These are phyloP conservation scores for Alisma plantagoaquatica DNA, from an alignment of 106 monocot species.

Conservation along the genomic window DNA sequence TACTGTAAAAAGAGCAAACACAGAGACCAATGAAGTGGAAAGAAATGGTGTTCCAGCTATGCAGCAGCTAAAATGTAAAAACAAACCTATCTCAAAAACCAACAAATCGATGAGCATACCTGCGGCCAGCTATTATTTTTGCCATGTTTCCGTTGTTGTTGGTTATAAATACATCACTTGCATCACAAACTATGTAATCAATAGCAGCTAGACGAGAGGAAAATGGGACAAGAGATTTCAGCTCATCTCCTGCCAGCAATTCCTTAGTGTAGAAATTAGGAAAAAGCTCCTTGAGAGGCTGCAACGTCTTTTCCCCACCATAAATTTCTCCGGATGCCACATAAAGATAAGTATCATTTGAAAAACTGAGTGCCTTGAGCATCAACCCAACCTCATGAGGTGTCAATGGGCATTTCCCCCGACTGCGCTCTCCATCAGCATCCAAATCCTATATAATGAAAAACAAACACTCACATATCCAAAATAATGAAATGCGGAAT, in stretches of 20 bases:
- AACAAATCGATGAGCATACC: too few species aligned
- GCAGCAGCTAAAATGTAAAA: too few species aligned
- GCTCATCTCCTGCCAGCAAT: conserved; percentile 43
- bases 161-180: conserved; percentile 88
- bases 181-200: conserved; percentile 89
- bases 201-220: conserved; percentile 91
- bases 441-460: conserved; percentile 49
- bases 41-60: too few species aligned
- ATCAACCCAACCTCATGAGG: conserved; percentile 88
- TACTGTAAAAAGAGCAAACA: too few species aligned
- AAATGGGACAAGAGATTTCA: conserved; percentile 52
- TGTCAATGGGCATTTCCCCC: conserved; percentile 89
- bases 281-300: conserved; percentile 69
- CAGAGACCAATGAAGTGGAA: too few species aligned
- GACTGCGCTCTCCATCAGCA: conserved; percentile 68
- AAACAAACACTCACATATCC: too few species aligned
- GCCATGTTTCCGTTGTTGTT: conserved; percentile 99
- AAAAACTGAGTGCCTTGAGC: conserved; percentile 80
- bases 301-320: conserved; percentile 68
- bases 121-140: conserved; percentile 85
- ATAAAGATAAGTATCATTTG: conserved; percentile 68
- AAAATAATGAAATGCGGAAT: neutral
- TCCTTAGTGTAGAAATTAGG: conserved; percentile 85
- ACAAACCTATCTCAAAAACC: too few species aligned
- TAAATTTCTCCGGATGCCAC: conserved; percentile 94